Conservation (phyloP, 2,329 filamentous ascomycete genomes). For the Westerdykella ornata region DNA sequence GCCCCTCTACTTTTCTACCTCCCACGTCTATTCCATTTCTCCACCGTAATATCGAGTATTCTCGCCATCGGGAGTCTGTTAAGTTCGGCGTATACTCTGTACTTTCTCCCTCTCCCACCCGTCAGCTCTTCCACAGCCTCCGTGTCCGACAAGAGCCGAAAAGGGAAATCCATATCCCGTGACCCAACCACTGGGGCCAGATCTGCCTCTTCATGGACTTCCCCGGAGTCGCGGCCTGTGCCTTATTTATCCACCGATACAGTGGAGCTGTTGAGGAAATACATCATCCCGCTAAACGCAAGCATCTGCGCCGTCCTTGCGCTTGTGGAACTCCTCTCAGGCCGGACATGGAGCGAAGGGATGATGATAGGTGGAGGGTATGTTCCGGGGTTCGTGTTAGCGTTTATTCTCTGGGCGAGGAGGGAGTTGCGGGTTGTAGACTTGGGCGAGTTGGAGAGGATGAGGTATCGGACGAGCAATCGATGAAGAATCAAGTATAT, state of each 20-base stretch:
- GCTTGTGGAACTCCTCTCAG: slow-evolving; percentile 29
- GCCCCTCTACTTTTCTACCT: slow-evolving; percentile 53
- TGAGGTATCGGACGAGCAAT: slow-evolving; percentile 63
- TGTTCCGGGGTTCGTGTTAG: slow-evolving; percentile 50
- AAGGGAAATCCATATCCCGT: slow-evolving; percentile 12
- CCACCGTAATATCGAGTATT: slow-evolving; percentile 44
- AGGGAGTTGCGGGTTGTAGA: slow-evolving; percentile 62
- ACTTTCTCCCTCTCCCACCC: slow-evolving; percentile 48
- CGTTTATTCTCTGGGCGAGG: slow-evolving; percentile 55
- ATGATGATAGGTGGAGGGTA: slow-evolving; percentile 34
- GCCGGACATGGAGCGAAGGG: slow-evolving; percentile 19
- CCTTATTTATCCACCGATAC: slow-evolving; percentile 18
- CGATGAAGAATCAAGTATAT: slow-evolving; percentile 40
- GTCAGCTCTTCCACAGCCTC: slow-evolving; percentile 36
- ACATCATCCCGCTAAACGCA: slow-evolving; percentile 56
- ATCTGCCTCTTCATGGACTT: not conserved
- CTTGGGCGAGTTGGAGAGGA: slow-evolving; percentile 55
- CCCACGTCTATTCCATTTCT: slow-evolving; percentile 39
- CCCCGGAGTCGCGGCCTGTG: slow-evolving; percentile 8
- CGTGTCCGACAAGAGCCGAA: slow-evolving; percentile 4
- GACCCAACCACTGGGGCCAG: slow-evolving; percentile 4
- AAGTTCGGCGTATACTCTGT: slow-evolving; percentile 56
- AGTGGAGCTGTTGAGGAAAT: slow-evolving; percentile 49
- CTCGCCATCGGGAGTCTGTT: slow-evolving; percentile 58
- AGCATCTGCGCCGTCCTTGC: slow-evolving; percentile 50